Percentiles rank a stretch among this genome's conserved stretches.
Conservation (phyloP, 2,329 filamentous ascomycete species). For the Venturia effusa region DNA sequence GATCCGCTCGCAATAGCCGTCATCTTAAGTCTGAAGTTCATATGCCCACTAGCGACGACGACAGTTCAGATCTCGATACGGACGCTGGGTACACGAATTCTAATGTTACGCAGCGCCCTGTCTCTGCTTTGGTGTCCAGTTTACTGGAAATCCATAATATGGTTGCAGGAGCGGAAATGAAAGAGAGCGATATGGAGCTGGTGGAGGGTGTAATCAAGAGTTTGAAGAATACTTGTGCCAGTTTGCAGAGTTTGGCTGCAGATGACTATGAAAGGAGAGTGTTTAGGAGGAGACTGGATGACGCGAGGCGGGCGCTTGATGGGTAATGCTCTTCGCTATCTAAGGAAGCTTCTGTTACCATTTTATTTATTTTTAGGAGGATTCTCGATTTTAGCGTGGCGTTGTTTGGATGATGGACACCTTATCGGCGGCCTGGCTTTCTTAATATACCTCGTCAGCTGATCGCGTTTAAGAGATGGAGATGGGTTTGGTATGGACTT, state of each 20-base stretch:
- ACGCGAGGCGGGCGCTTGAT: constrained; percentile 7
- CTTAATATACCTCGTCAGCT: neutral
- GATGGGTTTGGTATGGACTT: neutral
- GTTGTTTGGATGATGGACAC: constrained; percentile 1
- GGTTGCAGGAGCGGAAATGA: neutral
- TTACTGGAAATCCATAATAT: neutral
- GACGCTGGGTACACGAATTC: neutral
- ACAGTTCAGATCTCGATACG: neutral
- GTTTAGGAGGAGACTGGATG: constrained; percentile 6
- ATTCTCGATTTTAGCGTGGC: neutral
- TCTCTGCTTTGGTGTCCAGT: neutral
- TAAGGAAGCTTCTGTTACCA: neutral
- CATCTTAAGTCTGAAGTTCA: constrained; percentile 2
- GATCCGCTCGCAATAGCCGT: neutral
- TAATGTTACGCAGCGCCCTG: neutral
- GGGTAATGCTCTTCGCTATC: neutral
- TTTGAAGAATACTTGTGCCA: neutral
- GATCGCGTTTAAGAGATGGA: neutral
- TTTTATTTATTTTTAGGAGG: neutral
- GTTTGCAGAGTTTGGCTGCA: neutral
- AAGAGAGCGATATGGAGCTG: constrained; percentile 1
- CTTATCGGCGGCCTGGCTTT: neutral
- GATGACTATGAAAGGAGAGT: constrained; percentile 4
- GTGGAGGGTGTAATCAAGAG: constrained; percentile 6
- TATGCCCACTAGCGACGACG: neutral